These are phyloP conservation scores for Fistulina hepatica DNA, from an alignment of 1,284 basidiomycete genomes.

Conservation along the genomic window DNA sequence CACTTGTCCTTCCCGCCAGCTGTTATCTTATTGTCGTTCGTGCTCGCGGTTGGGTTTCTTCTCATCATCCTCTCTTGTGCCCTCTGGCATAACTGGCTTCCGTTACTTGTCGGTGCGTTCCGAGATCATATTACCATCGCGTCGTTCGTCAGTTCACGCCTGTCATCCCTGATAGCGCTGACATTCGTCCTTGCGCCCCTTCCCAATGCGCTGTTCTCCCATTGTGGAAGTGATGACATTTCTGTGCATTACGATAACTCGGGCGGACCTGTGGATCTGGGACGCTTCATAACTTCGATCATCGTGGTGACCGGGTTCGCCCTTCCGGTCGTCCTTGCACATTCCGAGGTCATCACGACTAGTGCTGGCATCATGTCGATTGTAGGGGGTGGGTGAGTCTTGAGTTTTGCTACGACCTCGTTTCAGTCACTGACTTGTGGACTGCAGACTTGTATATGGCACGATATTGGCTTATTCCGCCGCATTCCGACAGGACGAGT, in stretches of 20 bases:
- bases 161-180: slow-evolving; percentile 52
- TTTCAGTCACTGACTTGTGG: slow-evolving; percentile 6
- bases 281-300: slow-evolving; percentile 86
- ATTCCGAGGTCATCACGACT: slow-evolving; percentile 79
- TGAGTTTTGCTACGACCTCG: slow-evolving; percentile 4
- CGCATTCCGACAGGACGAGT: slow-evolving; percentile 68
- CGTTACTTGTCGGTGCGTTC: slow-evolving; percentile 85
- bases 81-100: slow-evolving; percentile 94
- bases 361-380: slow-evolving; percentile 93
- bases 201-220: slow-evolving; percentile 86
- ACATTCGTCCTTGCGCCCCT: slow-evolving; percentile 94
- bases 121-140: not conserved
- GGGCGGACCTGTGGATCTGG: slow-evolving; percentile 62
- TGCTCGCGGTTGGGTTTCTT: slow-evolving; percentile 92
- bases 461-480: slow-evolving; percentile 86
- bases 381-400: slow-evolving; percentile 72
- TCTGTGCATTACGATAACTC: slow-evolving; percentile 44
- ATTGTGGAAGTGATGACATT: slow-evolving; percentile 82
- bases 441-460: slow-evolving; percentile 75
- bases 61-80: slow-evolving; percentile 98
- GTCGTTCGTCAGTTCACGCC: slow-evolving; percentile 4
- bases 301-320: slow-evolving; percentile 92
- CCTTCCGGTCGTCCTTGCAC: slow-evolving; percentile 84
- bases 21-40: slow-evolving; percentile 90
- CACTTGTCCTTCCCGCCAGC: too few relatives aligned